These are phyloP conservation scores for Aspergillus incahuasiensis DNA, from an alignment of 495 filamentous ascomycete species.

Conservation along the genomic window DNA sequence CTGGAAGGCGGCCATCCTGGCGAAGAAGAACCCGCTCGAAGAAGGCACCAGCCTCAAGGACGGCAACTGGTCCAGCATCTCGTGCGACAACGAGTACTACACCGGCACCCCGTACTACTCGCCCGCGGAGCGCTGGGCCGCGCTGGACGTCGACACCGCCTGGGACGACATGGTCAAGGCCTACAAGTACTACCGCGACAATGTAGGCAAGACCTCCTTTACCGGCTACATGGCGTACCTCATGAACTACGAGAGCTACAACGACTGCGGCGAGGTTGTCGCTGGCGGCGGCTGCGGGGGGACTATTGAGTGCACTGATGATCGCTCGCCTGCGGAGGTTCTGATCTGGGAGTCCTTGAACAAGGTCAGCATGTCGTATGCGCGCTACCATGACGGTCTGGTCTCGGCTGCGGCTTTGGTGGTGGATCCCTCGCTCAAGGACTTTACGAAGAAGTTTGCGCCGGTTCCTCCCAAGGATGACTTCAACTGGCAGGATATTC, in stretches of 20 bases:
- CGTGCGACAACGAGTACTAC: constrained; percentile 12
- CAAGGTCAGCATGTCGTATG: constrained; percentile 18
- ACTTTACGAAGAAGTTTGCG: constrained; percentile 29
- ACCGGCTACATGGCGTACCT: background rate
- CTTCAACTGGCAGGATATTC: constrained; percentile 21
- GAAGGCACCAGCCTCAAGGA: background rate
- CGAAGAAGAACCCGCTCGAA: background rate
- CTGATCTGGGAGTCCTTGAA: background rate
- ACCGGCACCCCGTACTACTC: background rate
- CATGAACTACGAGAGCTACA: background rate
- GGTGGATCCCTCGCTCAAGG: constrained; percentile 7
- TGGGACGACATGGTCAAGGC: constrained; percentile 16
- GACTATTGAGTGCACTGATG: background rate
- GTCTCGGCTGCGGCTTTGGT: background rate
- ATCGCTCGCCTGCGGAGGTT: background rate
- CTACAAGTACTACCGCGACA: constrained; percentile 5
- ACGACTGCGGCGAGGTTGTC: constrained; percentile 11
- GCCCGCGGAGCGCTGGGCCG: constrained; percentile 16
- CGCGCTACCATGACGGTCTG: constrained; percentile 4
- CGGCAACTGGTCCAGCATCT: constrained; percentile 23
- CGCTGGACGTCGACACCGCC: constrained; percentile 18
- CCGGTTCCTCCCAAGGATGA: constrained; percentile 19
- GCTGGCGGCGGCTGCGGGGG: background rate
- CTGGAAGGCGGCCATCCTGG: background rate
- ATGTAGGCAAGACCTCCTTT: background rate